Base-by-base conservation (phyloP, 1,139 yeast species). In the Magnusiomyces tetraspermus region DNA sequence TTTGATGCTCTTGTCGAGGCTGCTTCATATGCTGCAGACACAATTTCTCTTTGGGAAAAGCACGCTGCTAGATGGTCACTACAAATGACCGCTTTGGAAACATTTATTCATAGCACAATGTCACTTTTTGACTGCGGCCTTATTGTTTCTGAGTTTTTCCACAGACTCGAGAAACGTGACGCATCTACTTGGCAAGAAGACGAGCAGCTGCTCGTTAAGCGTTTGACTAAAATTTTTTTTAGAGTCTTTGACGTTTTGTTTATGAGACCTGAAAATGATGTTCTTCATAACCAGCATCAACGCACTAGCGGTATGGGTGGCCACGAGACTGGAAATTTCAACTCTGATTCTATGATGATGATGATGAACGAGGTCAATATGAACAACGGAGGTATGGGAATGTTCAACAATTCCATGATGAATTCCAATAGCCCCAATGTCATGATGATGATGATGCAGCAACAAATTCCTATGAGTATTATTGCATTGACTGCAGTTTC, bases 41-140 rank as follows among this genome's bases (percentile, higher is more conserved):
- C 71, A 1, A 63, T 69, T 30, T 67, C 71, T 10, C 58, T 71
- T 51, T 69, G 72, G 68, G 72, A 69, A 50, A 70, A 70, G 57
- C 71, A 69, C 52, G 60, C 67, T 2, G 64, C 62, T 13, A 60
- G 63, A 22, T 65, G 69, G 68, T 64, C 67, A 5, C 53, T 63
- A 44, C 66, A 64, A 51, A 64, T 65, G 4, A 63, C 69, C 10
- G 66, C 65, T 23, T 57, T 61, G 24, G 69, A 69, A 44, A 67
- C 71, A 4, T 69, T 69, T 55, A 62, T 69, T 50, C 71, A 70
- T 53, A 65, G 70, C n/a, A 56, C 66, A 19, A 61, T 68, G 48
- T 63, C 71, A 1, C 57, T 69, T 19, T 67, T 70, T 48, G 72
- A 69, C 55, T 67, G 72, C 49, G 71, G 71, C 0, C 52, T 69